These are phyloP conservation scores for Beta lomatogona DNA, from an alignment of 179 eudicot species.

Conservation along the genomic window DNA sequence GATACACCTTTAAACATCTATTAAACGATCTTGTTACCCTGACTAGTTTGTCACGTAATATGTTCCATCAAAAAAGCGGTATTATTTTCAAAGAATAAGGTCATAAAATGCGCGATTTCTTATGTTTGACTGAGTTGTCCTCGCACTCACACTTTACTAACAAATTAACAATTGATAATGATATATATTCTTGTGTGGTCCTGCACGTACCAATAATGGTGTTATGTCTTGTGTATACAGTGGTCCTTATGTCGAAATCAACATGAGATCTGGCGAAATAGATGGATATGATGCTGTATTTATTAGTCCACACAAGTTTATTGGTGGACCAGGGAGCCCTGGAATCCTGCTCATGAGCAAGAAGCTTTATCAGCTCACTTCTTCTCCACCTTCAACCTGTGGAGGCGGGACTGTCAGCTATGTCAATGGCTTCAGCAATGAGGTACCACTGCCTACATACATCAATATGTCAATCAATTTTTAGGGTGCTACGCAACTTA, in stretches of 20 bases:
- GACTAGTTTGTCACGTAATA: no score
- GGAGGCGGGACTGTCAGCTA: constrained; percentile 86
- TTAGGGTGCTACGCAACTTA: background rate
- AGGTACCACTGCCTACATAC: constrained; percentile 32
- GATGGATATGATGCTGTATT: constrained; percentile 88
- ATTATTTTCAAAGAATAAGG: no score
- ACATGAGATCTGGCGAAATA: constrained; percentile 68
- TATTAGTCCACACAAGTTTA: constrained; percentile 78
- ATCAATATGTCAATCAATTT: background rate
- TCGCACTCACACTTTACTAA: no score
- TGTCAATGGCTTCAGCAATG: constrained; percentile 66
- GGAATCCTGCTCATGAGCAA: constrained; percentile 77
- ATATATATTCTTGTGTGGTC: no score
- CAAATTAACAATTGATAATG: no score
- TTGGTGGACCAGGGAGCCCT: constrained; percentile 86
- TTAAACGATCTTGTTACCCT: no score
- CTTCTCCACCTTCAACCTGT: constrained; percentile 72
- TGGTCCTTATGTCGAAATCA: constrained; percentile 73
- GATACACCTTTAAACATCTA: no score
- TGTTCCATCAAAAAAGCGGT: no score
- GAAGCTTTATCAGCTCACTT: constrained; percentile 55
- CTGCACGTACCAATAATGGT: background rate
- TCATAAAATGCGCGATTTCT: no score
- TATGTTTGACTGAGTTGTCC: no score
- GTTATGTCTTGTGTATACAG: constrained; percentile 25